Percentiles rank a stretch among this genome's conserved stretches.
Evolutionary conservation across 768 basidiomycete species (phyloP).

Genomic region (Kwoniella sp.): DNA sequence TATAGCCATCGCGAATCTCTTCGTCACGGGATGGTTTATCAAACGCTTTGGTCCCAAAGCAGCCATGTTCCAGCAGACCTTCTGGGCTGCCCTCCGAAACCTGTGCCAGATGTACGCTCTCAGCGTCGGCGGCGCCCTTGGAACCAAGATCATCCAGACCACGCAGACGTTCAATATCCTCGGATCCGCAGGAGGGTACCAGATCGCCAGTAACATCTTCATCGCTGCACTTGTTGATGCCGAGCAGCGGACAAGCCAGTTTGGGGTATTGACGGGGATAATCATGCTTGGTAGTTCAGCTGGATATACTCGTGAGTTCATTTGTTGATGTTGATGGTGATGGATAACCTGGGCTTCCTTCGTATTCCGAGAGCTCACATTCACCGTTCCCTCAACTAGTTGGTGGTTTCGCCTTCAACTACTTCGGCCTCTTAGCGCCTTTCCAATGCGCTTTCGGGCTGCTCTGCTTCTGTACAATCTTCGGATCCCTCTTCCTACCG

Average conservation of each 20-base stretch:
- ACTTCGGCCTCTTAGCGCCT: slow-evolving; percentile 41
- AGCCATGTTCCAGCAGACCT: slow-evolving; percentile 50
- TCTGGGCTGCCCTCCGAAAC: slow-evolving; percentile 47
- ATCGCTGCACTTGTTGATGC: slow-evolving; percentile 38
- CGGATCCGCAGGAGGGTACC: slow-evolving; percentile 53
- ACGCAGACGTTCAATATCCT: slow-evolving; percentile 53
- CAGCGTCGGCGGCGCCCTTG: slow-evolving; percentile 35
- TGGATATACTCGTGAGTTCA: slow-evolving; percentile 42
- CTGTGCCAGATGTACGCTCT: slow-evolving; percentile 45
- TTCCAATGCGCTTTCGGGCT: slow-evolving; percentile 48
- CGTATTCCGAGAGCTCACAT: slow-evolving; percentile 1
- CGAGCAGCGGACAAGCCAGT: slow-evolving; percentile 47
- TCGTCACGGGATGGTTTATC: slow-evolving; percentile 49
- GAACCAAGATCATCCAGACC: slow-evolving; percentile 44
- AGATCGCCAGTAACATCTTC: slow-evolving; percentile 51
- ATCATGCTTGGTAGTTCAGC: slow-evolving; percentile 40
- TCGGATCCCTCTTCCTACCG: slow-evolving; percentile 48
- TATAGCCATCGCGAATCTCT: slow-evolving; percentile 49
- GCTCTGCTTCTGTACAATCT: slow-evolving; percentile 43
- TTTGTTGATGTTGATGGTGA: background rate
- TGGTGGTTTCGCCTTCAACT: slow-evolving; percentile 29
- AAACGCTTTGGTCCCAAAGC: slow-evolving; percentile 40
- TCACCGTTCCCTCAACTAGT: slow-evolving; percentile 23
- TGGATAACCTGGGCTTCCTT: background rate
- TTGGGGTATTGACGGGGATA: slow-evolving; percentile 49